Evolutionary conservation across 202 grass and related monocot species (phyloP).

Genomic region (Schoenoplectus triqueter): DNA sequence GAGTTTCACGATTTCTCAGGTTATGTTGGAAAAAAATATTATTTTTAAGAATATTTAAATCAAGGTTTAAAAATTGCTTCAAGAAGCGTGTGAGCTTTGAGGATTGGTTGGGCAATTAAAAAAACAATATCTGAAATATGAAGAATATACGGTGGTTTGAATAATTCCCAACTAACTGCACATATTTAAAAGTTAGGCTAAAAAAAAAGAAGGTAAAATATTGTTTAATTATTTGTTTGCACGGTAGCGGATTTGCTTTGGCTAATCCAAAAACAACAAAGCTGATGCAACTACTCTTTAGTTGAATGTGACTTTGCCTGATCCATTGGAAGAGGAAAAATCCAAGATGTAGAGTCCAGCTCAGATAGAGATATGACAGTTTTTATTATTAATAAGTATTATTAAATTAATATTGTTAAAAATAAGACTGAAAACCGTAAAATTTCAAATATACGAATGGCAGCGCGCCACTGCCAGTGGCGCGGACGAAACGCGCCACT

Average conservation of each 20-base stretch:
- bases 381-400: no score
- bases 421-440: no score
- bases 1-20: not conserved
- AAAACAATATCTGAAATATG: not conserved
- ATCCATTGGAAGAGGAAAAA: constrained; percentile 15
- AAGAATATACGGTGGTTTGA: constrained; percentile 24
- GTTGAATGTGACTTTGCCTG: constrained; percentile 19
- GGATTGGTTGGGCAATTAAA: constrained; percentile 17
- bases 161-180: not conserved
- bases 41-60: not conserved
- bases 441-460: no score
- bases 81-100: constrained; percentile 14
- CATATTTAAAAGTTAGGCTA: not conserved
- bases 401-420: no score
- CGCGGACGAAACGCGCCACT: no score
- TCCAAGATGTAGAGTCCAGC: not conserved
- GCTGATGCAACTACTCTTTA: constrained; percentile 16
- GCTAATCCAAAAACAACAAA: constrained; percentile 17
- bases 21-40: not conserved
- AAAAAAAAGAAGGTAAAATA: not conserved
- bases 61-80: not conserved
- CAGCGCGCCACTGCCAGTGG: no score
- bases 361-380: not conserved
- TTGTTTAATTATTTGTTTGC: not conserved
- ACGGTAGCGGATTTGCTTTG: not conserved